Conservation (phyloP, 2,329 filamentous ascomycete genomes). For the Neocucurbitaria cava region DNA sequence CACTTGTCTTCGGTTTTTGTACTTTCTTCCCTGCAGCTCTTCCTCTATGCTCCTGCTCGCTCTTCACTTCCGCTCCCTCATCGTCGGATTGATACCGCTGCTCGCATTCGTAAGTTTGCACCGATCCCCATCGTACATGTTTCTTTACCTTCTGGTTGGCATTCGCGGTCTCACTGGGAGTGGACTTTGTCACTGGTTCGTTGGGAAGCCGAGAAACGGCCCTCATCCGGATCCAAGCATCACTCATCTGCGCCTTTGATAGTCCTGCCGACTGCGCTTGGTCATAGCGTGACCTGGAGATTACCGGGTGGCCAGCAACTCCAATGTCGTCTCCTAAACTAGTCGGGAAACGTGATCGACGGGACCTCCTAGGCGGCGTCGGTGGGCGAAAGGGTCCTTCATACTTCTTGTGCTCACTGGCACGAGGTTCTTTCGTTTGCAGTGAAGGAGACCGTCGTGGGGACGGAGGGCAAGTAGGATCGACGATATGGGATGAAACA, state of each 20-base stretch:
- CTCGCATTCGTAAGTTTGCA: conserved; percentile 4
- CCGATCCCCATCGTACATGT: conserved; percentile 9
- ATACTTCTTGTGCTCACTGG: neutral
- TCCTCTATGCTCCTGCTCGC: no score
- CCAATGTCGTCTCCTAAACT: no score
- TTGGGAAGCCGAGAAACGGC: conserved; percentile 3
- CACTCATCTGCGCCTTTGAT: conserved; percentile 15
- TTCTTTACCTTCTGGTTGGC: neutral
- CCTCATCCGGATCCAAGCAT: conserved; percentile 22
- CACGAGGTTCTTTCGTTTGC: neutral
- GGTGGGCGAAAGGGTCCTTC: neutral
- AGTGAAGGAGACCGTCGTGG: neutral
- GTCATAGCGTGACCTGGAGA: neutral
- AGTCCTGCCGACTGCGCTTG: neutral
- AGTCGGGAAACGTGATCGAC: no score
- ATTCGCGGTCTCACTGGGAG: neutral
- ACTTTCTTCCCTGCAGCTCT: neutral
- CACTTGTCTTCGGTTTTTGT: neutral
- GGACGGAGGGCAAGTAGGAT: neutral
- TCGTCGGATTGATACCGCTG: neutral
- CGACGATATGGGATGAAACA: neutral
- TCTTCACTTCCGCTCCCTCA: neutral
- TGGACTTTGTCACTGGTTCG: neutral
- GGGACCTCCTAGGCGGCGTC: neutral
- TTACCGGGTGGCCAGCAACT: neutral